phyloP scores from a whole-genome alignment of 495 filamentous ascomycete genomes.

The Pseudoneurospora amorphoporcata region DNA sequence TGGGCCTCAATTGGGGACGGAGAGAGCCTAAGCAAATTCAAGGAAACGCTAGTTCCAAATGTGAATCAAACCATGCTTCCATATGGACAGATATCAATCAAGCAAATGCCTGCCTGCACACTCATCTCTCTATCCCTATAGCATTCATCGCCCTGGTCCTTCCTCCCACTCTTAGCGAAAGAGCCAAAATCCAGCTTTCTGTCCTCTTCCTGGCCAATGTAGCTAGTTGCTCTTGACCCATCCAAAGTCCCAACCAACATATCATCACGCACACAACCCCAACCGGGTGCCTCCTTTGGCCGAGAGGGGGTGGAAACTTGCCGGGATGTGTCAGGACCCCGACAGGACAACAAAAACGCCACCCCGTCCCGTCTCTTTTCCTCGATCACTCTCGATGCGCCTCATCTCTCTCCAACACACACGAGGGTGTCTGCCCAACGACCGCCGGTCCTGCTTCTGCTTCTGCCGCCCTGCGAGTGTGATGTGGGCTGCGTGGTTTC shows the following conservation, averaged over 20 bases:
- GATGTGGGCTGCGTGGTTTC: neutral
- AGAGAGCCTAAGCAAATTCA: neutral
- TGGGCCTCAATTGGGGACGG: neutral
- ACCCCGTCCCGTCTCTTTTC: neutral
- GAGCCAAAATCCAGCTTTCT: neutral
- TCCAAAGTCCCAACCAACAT: neutral
- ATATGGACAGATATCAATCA: neutral
- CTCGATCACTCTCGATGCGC: neutral
- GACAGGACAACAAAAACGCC: neutral
- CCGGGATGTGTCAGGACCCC: neutral
- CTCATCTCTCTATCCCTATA: neutral
- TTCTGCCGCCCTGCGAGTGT: neutral
- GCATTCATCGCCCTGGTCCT: neutral
- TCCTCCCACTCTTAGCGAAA: neutral
- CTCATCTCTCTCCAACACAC: neutral
- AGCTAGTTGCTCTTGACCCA: neutral
- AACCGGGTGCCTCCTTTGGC: neutral
- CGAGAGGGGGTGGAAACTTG: neutral
- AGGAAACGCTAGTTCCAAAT: neutral
- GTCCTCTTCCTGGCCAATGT: neutral
- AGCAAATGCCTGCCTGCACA: neutral
- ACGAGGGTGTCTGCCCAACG: neutral
- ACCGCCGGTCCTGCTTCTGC: neutral
- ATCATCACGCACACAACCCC: neutral
- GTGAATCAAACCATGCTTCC: neutral